Percentiles rank a stretch among this genome's conserved stretches.
Conservation (phyloP, 352 stramenopile genomes). For the Globisporangium apiculatum region DNA sequence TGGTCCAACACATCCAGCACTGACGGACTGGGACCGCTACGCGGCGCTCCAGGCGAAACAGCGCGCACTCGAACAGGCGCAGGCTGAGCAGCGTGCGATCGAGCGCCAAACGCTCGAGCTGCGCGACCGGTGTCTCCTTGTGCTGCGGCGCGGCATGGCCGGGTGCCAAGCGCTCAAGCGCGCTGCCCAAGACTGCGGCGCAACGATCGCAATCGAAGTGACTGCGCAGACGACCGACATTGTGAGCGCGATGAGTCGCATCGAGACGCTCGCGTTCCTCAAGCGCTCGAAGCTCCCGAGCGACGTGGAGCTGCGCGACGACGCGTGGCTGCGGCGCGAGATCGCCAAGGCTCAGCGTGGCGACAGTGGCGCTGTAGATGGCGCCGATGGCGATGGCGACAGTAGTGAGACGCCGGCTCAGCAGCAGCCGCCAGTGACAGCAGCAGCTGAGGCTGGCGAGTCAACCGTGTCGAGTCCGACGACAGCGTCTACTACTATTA, state of each 20-base stretch:
- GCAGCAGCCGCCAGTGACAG: no score
- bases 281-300: constrained; percentile 54
- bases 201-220: constrained; percentile 69
- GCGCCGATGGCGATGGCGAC: neutral
- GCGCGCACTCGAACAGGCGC: neutral
- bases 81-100: constrained; percentile 19
- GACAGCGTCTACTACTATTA: no score
- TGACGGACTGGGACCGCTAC: constrained; percentile 11
- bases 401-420: neutral
- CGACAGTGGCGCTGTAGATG: neutral
- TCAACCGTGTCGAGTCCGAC: no score
- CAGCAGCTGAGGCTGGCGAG: no score
- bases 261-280: constrained; percentile 64
- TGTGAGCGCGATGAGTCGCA: constrained; percentile 53
- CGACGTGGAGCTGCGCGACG: constrained; percentile 65
- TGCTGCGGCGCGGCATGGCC: constrained; percentile 63
- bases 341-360: constrained; percentile 37
- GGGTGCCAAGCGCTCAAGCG: constrained; percentile 66
- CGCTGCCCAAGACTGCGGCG: constrained; percentile 45
- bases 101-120: constrained; percentile 46
- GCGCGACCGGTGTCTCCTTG: constrained; percentile 50
- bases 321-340: constrained; percentile 61
- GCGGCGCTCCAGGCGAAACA: constrained; percentile 11
- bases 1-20: no score
- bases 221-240: constrained; percentile 74